Evolutionary conservation across 352 stramenopile species (phyloP).

Genomic region (Pythium volutum): DNA sequence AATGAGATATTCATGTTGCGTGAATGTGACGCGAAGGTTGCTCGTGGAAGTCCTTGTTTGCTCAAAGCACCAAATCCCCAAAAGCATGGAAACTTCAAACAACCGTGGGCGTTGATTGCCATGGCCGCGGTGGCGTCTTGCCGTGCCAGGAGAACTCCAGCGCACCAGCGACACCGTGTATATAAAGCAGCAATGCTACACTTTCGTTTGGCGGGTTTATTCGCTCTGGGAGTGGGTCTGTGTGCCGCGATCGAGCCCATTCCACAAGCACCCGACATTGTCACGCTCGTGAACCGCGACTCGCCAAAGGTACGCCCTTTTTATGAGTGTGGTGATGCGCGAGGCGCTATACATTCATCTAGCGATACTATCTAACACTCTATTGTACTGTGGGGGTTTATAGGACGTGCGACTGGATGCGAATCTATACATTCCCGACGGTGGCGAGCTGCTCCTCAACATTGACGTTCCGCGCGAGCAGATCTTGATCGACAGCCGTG

Average conservation of each 20-base stretch:
- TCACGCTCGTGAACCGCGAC: conserved; percentile 45
- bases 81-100: background rate
- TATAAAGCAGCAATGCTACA: background rate
- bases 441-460: conserved; percentile 54
- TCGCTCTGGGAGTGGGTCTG: background rate
- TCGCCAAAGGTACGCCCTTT: conserved; percentile 31
- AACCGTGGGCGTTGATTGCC: background rate
- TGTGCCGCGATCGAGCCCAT: conserved; percentile 36
- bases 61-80: background rate
- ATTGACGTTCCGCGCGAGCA: conserved; percentile 61
- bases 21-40: conserved; percentile 18
- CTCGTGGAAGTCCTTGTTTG: conserved; percentile 1
- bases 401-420: conserved; percentile 61
- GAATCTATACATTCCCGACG: conserved; percentile 71
- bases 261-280: conserved; percentile 45
- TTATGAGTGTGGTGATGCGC: background rate
- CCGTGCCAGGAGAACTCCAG: background rate
- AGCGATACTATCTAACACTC: background rate
- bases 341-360: background rate
- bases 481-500: conserved; percentile 45
- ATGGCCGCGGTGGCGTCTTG: background rate
- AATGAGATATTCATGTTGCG: background rate
- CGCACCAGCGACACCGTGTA: background rate
- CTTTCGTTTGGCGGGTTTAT: background rate
- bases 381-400: background rate